Evolutionary conservation across 2,329 filamentous ascomycete genomes (phyloP).

Genomic region (Cladophialophora psammophila): DNA sequence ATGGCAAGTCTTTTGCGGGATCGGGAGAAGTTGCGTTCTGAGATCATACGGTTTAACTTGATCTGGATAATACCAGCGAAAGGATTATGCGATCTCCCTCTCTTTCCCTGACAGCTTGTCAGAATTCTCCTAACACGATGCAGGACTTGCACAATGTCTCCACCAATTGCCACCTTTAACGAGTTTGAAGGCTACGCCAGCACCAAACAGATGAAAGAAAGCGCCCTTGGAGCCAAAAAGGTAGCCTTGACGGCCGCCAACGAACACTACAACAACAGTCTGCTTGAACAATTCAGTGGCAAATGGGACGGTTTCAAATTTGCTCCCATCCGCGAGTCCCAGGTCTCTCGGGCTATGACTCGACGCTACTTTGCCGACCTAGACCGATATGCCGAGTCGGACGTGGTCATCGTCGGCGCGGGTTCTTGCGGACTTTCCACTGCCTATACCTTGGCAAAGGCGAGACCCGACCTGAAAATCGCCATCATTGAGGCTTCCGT

Average conservation of each 20-base stretch:
- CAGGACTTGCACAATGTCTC: slow-evolving; percentile 71
- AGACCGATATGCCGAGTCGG: slow-evolving; percentile 86
- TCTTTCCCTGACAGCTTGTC: slow-evolving; percentile 30
- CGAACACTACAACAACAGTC: slow-evolving; percentile 58
- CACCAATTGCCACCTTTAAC: slow-evolving; percentile 72
- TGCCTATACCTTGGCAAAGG: slow-evolving; percentile 82
- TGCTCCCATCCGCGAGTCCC: slow-evolving; percentile 85
- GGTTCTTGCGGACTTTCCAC: slow-evolving; percentile 86
- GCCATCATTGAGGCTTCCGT: slow-evolving; percentile 89
- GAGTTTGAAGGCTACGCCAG: slow-evolving; percentile 40
- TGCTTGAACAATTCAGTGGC: slow-evolving; percentile 70
- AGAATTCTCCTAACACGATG: slow-evolving; percentile 40
- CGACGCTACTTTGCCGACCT: slow-evolving; percentile 91
- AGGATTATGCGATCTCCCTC: slow-evolving; percentile 86
- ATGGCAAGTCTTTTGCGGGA: slow-evolving; percentile 31
- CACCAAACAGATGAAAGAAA: slow-evolving; percentile 47
- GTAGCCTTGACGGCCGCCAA: slow-evolving; percentile 47
- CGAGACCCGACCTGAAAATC: slow-evolving; percentile 88
- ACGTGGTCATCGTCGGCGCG: slow-evolving; percentile 91
- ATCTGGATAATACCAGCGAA: slow-evolving; percentile 99
- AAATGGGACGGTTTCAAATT: slow-evolving; percentile 86
- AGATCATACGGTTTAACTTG: slow-evolving; percentile 97
- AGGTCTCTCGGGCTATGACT: slow-evolving; percentile 93
- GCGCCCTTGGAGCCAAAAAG: slow-evolving; percentile 52
- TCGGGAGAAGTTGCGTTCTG: slow-evolving; percentile 59